Evolutionary conservation across 208 protist genomes (phyloP), one percentile per base, ranked within the genome.

Genomic region (Porcisia hertigi): DNA sequence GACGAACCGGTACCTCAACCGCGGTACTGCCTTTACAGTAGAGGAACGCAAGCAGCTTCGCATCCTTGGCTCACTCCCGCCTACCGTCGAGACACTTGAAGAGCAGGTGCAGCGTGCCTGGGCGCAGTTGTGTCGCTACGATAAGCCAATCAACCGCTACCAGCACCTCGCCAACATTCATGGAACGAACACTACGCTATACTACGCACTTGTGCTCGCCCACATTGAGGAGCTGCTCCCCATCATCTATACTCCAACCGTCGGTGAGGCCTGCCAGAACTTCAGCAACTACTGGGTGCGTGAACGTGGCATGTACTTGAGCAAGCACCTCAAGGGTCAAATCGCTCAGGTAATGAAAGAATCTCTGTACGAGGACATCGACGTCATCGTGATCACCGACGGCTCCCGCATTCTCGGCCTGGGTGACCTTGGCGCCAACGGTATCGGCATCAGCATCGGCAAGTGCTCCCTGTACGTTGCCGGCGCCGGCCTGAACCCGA

Each of bases 371-470:
- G 73, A 86, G 57, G 73, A 89, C 58, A 88, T 97, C 25, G 89
- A 98, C 57, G 88, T 99, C 71, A 97, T 99, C 73, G 98, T 99
- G 75, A 97, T 99, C 47, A 98, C 96, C n/a, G 98, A 99, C 79
- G 98, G 98, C 79, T 92, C 88, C 23, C 91, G 98, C 75, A 99
- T 99, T 92, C 84, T 99, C 18, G 97, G 98, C 60, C 86, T 99
- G 25, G 97, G 96, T 67, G 94, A 97, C 72, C 90, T 98, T 54
- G 98, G 98, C 66, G 80, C 86, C 18, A 98, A 99, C 84, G 98
- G 98, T 58, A 96, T 99, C 77, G 97, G 96, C 74, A 98, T 98
- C 87, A 92, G 91, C 77, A 94, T 99, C 80, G 98, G 98, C 54
- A 98, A 98, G 86, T 91, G 92, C 74, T 92, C 89, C 47, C 86